phyloP scores from a whole-genome alignment of 805 yeast genomes.

The Priceomyces medius region DNA sequence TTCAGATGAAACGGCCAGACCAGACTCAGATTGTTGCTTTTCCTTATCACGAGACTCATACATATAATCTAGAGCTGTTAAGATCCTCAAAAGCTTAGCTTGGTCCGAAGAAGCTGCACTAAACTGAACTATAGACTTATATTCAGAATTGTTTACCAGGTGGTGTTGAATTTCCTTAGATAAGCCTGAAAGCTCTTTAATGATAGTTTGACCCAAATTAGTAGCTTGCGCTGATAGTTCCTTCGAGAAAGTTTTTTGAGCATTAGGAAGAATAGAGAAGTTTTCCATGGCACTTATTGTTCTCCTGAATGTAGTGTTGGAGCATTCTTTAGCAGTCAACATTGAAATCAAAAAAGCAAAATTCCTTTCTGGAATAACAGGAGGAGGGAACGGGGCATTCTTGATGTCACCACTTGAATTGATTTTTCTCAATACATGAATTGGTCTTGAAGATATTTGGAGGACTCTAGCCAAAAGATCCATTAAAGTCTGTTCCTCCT shows the following conservation, averaged over 20 bases:
- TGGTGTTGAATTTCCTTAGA: slow-evolving; percentile 41
- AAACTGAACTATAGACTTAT: slow-evolving; percentile 60
- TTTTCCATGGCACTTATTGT: slow-evolving; percentile 79
- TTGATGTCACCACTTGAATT: slow-evolving; percentile 24
- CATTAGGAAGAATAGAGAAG: slow-evolving; percentile 58
- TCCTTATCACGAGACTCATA: slow-evolving; percentile 45
- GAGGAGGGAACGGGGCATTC: slow-evolving; percentile 42
- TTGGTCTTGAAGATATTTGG: slow-evolving; percentile 74
- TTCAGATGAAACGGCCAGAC: slow-evolving; percentile 10
- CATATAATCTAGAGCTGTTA: slow-evolving; percentile 85
- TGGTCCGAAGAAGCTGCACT: slow-evolving; percentile 83
- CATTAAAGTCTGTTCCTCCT: slow-evolving; percentile 72
- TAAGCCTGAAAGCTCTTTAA: slow-evolving; percentile 53
- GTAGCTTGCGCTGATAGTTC: slow-evolving; percentile 69
- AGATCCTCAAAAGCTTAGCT: slow-evolving; percentile 77
- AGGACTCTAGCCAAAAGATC: slow-evolving; percentile 73
- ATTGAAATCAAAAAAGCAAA: slow-evolving; percentile 63
- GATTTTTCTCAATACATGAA: slow-evolving; percentile 52
- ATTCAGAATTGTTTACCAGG: slow-evolving; percentile 44
- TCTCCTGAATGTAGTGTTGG: slow-evolving; percentile 81
- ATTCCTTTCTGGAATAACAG: slow-evolving; percentile 62
- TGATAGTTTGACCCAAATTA: slow-evolving; percentile 52
- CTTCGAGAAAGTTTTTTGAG: slow-evolving; percentile 61
- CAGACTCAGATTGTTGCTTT: slow-evolving; percentile 3
- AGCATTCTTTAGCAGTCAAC: slow-evolving; percentile 78